phyloP scores from a whole-genome alignment of 2,329 filamentous ascomycete genomes.

The Aspergillus thermomutatus region DNA sequence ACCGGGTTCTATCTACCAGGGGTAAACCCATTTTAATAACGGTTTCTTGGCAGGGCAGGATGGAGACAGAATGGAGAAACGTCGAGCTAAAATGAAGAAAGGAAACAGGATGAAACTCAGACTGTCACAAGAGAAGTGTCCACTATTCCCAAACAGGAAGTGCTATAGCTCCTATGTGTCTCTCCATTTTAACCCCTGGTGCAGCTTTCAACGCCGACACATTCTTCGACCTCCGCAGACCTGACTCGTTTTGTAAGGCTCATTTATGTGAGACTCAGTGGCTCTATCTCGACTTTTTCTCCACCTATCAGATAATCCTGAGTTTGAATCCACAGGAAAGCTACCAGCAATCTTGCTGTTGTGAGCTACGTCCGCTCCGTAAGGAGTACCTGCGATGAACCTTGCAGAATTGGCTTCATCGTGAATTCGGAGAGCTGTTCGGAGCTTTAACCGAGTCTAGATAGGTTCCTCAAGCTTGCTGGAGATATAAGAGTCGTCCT shows the following conservation, averaged over 20 bases:
- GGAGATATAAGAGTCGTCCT: slow-evolving; percentile 15
- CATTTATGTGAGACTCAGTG: slow-evolving; percentile 29
- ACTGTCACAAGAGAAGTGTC: slow-evolving; percentile 26
- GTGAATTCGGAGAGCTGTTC: slow-evolving; percentile 8
- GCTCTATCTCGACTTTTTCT: slow-evolving; percentile 22
- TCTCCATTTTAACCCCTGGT: not conserved
- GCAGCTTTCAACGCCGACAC: not conserved
- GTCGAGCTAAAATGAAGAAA: slow-evolving; percentile 10
- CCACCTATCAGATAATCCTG: slow-evolving; percentile 18
- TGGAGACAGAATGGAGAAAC: slow-evolving; percentile 11
- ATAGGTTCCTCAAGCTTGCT: not conserved
- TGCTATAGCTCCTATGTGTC: slow-evolving; percentile 10
- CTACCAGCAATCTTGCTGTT: slow-evolving; percentile 19
- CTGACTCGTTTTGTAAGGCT: slow-evolving; percentile 6
- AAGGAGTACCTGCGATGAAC: slow-evolving; percentile 9
- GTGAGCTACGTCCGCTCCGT: slow-evolving; percentile 6
- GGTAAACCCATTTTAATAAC: not conserved
- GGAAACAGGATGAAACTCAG: slow-evolving; percentile 25
- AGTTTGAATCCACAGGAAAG: slow-evolving; percentile 8
- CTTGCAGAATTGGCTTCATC: slow-evolving; percentile 12
- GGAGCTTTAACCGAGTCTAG: slow-evolving; percentile 6
- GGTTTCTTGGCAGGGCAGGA: slow-evolving; percentile 13
- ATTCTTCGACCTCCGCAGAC: not conserved
- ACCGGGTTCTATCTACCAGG: not conserved
- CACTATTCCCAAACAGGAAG: slow-evolving; percentile 11